These are phyloP conservation scores for Starmerella scarabaei DNA, from an alignment of 805 yeast genomes.

Conservation along the genomic window DNA sequence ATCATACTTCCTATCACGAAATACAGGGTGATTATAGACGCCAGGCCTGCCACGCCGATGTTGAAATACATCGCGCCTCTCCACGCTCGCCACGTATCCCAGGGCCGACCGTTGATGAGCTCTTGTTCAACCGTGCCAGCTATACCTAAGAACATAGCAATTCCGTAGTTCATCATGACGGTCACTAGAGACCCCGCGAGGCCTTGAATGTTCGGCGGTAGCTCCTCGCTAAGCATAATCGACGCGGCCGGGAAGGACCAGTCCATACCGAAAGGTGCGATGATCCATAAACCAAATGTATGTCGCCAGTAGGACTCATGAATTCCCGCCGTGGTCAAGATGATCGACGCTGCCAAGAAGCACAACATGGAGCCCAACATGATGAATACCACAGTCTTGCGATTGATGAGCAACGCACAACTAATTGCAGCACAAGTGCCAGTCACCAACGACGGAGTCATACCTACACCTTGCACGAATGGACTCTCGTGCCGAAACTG, in stretches of 20 bases:
- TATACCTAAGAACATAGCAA: slow-evolving; percentile 53
- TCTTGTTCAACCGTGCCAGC: slow-evolving; percentile 51
- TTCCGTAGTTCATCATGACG: slow-evolving; percentile 59
- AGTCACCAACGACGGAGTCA: slow-evolving; percentile 35
- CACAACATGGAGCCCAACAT: slow-evolving; percentile 40
- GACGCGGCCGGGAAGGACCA: slow-evolving; percentile 63
- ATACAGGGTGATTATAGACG: slow-evolving; percentile 24
- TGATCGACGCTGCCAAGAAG: slow-evolving; percentile 41
- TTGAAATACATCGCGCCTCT: slow-evolving; percentile 49
- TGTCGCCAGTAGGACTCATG: slow-evolving; percentile 47
- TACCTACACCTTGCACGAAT: slow-evolving; percentile 36
- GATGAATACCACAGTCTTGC: slow-evolving; percentile 38
- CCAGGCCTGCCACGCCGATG: slow-evolving; percentile 45
- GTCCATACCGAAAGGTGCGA: slow-evolving; percentile 65
- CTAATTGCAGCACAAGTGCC: slow-evolving; percentile 45
- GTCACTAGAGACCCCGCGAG: slow-evolving; percentile 63
- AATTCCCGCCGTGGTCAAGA: slow-evolving; percentile 44
- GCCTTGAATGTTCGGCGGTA: slow-evolving; percentile 57
- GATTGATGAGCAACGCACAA: slow-evolving; percentile 38
- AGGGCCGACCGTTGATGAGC: slow-evolving; percentile 24
- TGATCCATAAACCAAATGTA: slow-evolving; percentile 41
- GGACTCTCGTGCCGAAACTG: slow-evolving; percentile 40
- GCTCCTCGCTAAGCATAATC: slow-evolving; percentile 42
- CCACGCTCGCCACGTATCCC: slow-evolving; percentile 33
- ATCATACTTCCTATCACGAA: background rate